Base-by-base conservation (phyloP, 2,329 filamentous ascomycete species). In the Ophiostoma ulmi region DNA sequence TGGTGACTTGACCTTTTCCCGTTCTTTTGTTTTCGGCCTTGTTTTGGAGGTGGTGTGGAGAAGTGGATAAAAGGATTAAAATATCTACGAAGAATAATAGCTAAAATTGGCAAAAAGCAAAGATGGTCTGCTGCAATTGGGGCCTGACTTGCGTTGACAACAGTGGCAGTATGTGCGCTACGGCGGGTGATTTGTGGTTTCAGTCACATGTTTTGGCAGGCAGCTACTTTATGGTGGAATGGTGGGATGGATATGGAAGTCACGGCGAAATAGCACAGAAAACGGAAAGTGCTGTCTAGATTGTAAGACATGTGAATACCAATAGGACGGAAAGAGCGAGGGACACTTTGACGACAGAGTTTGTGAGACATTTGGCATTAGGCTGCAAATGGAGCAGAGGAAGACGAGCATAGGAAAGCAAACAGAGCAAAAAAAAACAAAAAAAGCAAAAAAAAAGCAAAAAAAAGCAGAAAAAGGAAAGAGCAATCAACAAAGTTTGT, bases 41-140 rank as follows among this genome's bases (percentile, higher is more conserved):
- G 61, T 38, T 64, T 64, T 64, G 17, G 61, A 64, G 61, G 61
- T 64, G 61, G 61, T 64, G 61, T 64, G 61, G 64, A 44, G 64
- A 67, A 66, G 38, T n/a, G 64, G 38, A 26, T 22, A 41, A 67
- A 67, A 3, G 36, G 26, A 4, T 26, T 38, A 44, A 44, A 22
- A n/a, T 7, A 31, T 4, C 4, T 41, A 10, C n/a, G 13, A 67
- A 22, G 14, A 67, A 67, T 26, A 64, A 38, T 38, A 20, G 58
- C 26, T 22, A 66, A 58, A 58, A 13, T 14, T 13, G 52, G 22
- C 7, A 58, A 58, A 17, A 58, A 5, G 52, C 13, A 58, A 58
- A 58, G 11, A 58, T 58, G 52, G 52, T 26, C 52, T 58, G 52
- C n/a, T 58, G 52, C n/a, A 8, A 58, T 58, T 58, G 52, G 52